These are phyloP conservation scores for Withania somnifera DNA, from an alignment of 305 asterid species.

Conservation along the genomic window DNA sequence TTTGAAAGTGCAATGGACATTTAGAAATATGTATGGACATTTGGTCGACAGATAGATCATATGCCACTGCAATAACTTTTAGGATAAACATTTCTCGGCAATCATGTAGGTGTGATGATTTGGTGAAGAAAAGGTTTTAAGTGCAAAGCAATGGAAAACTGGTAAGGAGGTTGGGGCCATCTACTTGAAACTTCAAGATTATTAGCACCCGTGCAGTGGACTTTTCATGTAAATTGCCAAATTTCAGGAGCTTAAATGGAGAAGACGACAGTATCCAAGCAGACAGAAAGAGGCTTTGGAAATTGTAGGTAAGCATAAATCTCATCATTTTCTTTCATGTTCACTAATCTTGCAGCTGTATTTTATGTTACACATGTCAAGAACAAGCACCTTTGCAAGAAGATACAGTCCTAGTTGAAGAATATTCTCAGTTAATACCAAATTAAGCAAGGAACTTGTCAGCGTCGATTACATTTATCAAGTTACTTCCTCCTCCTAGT, in stretches of 20 bases:
- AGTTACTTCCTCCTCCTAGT: background rate
- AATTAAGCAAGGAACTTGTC: background rate
- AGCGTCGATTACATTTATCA: background rate
- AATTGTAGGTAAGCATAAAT: background rate
- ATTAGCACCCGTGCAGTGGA: background rate
- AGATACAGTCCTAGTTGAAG: background rate
- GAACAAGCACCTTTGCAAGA: background rate
- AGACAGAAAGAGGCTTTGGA: background rate
- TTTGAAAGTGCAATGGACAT: background rate
- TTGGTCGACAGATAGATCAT: background rate
- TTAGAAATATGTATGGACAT: background rate
- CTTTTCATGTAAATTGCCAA: background rate
- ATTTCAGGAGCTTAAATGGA: background rate
- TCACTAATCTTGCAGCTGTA: background rate
- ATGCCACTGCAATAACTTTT: background rate
- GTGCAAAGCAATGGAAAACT: background rate
- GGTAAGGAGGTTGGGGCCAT: background rate
- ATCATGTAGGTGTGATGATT: background rate
- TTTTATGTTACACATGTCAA: background rate
- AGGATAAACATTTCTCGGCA: background rate
- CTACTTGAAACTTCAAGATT: background rate
- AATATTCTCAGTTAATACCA: background rate
- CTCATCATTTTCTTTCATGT: background rate
- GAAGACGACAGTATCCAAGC: background rate
- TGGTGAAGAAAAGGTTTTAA: background rate